These are phyloP conservation scores for Hirschfeldia incana DNA, from an alignment of 345 rosid species.

Conservation along the genomic window DNA sequence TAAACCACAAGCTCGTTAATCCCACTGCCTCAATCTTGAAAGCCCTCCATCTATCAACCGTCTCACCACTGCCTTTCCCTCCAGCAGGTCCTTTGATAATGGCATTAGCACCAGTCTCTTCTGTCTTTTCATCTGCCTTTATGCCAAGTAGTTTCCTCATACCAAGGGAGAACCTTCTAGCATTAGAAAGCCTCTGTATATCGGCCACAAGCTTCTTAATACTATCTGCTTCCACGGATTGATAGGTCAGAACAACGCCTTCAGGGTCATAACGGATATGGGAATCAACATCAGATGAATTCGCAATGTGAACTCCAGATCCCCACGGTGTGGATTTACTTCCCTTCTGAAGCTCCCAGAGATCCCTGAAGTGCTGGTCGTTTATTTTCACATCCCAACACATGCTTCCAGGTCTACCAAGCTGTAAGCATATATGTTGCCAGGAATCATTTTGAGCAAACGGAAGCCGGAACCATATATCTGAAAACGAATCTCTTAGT, in stretches of 20 bases:
- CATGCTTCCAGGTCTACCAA: constrained; percentile 98
- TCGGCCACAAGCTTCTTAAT: constrained; percentile 91
- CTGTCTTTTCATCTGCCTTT: constrained; percentile 75
- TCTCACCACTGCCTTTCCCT: constrained; percentile 64
- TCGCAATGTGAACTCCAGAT: constrained; percentile 89
- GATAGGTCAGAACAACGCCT: constrained; percentile 94
- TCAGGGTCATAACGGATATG: constrained; percentile 95
- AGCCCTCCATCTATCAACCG: constrained; percentile 81
- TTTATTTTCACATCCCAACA: constrained; percentile 96
- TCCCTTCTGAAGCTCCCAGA: constrained; percentile 99
- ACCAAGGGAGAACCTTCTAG: constrained; percentile 92
- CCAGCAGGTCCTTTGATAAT: constrained; percentile 55
- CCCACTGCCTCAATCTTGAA: constrained; percentile 97
- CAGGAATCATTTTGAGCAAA: constrained; percentile 79
- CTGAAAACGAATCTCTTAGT: constrained; percentile 67
- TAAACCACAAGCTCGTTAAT: constrained; percentile 93
- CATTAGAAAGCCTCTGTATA: constrained; percentile 89
- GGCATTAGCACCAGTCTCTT: constrained; percentile 53
- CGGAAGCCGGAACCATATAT: constrained; percentile 97
- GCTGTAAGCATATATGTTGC: constrained; percentile 93
- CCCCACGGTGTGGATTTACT: constrained; percentile 79
- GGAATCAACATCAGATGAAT: constrained; percentile 88
- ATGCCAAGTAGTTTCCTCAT: constrained; percentile 94
- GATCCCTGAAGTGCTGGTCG: constrained; percentile 94
- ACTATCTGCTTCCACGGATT: constrained; percentile 88